These are phyloP conservation scores for Neofusicoccum parvum DNA, from an alignment of 2,329 filamentous ascomycete species.

Conservation along the genomic window DNA sequence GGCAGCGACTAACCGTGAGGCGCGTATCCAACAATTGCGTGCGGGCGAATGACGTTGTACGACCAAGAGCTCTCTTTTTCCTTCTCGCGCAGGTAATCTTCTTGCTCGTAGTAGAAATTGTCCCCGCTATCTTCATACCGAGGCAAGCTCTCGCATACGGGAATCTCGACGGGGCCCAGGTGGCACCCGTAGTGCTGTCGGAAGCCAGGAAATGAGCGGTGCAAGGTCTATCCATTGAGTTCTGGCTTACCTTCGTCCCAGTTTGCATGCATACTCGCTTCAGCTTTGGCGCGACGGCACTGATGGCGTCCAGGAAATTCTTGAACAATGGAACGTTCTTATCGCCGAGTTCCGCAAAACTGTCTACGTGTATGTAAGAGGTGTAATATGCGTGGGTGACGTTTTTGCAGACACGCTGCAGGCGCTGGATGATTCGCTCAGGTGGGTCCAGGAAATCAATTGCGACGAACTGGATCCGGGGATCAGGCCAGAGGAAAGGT, in stretches of 20 bases:
- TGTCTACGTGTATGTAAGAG: slow-evolving; percentile 37
- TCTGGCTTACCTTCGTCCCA: slow-evolving; percentile 1
- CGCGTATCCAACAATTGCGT: slow-evolving; percentile 36
- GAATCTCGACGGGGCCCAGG: slow-evolving; percentile 22
- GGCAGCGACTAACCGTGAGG: background rate
- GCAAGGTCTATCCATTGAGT: background rate
- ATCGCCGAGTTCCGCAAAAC: slow-evolving; percentile 30
- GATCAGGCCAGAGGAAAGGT: slow-evolving; percentile 28
- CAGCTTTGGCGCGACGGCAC: slow-evolving; percentile 27
- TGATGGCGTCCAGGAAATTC: slow-evolving; percentile 37
- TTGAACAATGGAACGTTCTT: slow-evolving; percentile 35
- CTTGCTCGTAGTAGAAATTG: slow-evolving; percentile 27
- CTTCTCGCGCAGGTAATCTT: slow-evolving; percentile 21
- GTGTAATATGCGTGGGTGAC: slow-evolving; percentile 40
- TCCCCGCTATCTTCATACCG: slow-evolving; percentile 14
- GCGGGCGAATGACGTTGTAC: slow-evolving; percentile 34
- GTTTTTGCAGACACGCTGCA: slow-evolving; percentile 28
- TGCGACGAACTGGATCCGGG: slow-evolving; percentile 36
- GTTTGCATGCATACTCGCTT: slow-evolving; percentile 28
- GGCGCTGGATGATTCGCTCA: background rate
- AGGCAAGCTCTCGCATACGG: slow-evolving; percentile 21
- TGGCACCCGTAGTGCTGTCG: slow-evolving; percentile 24
- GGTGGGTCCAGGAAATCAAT: slow-evolving; percentile 33
- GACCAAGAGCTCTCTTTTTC: slow-evolving; percentile 27
- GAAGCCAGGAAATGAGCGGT: background rate